phyloP scores from a whole-genome alignment of 257 asterid species.

The Pogostemon cablin region DNA sequence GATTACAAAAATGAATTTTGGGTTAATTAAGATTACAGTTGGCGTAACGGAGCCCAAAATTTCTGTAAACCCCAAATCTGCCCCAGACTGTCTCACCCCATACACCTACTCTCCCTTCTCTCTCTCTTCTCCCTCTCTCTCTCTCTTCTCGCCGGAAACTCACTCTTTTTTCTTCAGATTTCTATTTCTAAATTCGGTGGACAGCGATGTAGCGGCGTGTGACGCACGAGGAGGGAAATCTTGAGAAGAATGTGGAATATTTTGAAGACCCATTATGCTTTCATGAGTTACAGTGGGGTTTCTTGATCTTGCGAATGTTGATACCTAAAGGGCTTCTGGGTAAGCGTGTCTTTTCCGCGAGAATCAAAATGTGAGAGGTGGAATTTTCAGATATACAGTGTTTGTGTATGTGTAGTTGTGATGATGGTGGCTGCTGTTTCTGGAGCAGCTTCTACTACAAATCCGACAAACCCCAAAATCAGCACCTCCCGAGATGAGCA shows the following conservation, averaged over 20 bases:
- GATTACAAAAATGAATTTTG: constrained; percentile 33
- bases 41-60: constrained; percentile 60
- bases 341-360: constrained; percentile 37
- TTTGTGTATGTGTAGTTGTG: constrained; percentile 38
- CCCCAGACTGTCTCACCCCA: constrained; percentile 41
- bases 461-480: constrained; percentile 54
- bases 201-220: constrained; percentile 4
- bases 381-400: constrained; percentile 35
- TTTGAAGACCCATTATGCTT: constrained; percentile 37
- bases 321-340: constrained; percentile 45
- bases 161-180: constrained; percentile 30
- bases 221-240: constrained; percentile 21
- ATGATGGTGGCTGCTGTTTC: constrained; percentile 92
- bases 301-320: constrained; percentile 51
- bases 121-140: constrained; percentile 37
- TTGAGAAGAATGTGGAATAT: constrained; percentile 47
- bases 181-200: constrained; percentile 31
- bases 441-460: constrained; percentile 73
- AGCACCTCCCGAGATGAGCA: constrained; percentile 42
- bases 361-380: constrained; percentile 63
- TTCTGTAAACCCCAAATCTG: constrained; percentile 58
- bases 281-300: constrained; percentile 54
- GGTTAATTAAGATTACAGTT: constrained; percentile 39
- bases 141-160: constrained; percentile 44
- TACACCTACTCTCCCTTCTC: constrained; percentile 32